Evolutionary conservation across 2,329 filamentous ascomycete species (phyloP).

Genomic region (Falciphora oryzae): DNA sequence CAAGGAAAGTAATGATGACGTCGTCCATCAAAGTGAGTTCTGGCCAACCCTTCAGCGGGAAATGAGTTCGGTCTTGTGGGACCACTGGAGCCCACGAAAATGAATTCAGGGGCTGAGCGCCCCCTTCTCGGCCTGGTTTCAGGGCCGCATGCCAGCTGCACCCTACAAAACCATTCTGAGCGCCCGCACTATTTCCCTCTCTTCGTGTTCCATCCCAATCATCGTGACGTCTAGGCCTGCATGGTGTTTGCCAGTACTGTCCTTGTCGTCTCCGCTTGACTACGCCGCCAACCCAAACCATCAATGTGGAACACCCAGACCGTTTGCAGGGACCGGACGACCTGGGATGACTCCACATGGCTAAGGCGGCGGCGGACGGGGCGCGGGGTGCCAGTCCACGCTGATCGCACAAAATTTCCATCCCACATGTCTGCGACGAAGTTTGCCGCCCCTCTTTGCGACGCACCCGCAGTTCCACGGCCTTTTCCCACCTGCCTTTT

Average conservation of each 20-base stretch:
- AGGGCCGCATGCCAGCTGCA: not conserved
- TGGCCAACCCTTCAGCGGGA: not conserved
- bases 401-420: not conserved
- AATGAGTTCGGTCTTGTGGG: not conserved
- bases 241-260: not conserved
- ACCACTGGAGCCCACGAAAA: not conserved
- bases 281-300: not conserved
- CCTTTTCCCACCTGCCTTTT: not conserved
- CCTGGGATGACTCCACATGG: not conserved
- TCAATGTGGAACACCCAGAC: not conserved
- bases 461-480: not conserved
- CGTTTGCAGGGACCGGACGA: not conserved
- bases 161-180: not conserved
- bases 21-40: not conserved
- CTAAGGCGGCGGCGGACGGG: too few species aligned
- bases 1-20: not conserved
- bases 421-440: not conserved
- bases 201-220: too few species aligned
- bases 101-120: not conserved
- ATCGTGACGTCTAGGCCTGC: not conserved
- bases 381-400: too few species aligned
- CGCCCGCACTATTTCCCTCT: not conserved
- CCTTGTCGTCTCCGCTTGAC: not conserved
- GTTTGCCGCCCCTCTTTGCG: not conserved
- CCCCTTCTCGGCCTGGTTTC: not conserved